Conservation (phyloP, 495 filamentous ascomycete genomes). For the Barbatosphaeria neglecta region DNA sequence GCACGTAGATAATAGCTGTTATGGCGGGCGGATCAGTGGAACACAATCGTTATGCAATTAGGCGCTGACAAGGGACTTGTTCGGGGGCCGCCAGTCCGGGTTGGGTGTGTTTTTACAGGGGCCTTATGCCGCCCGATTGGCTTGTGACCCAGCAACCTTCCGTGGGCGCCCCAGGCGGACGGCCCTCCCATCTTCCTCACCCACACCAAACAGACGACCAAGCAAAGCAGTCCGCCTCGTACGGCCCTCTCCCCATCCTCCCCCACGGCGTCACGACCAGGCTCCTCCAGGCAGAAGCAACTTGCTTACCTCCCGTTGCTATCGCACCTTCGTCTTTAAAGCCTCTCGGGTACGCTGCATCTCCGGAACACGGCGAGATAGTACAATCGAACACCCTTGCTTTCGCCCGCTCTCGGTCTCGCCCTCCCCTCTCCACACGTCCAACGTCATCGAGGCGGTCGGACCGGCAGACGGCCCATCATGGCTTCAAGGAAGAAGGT, state of each 20-base stretch:
- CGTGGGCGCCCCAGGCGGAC: no score
- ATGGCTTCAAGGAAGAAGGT: slow-evolving; percentile 98
- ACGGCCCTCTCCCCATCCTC: no score
- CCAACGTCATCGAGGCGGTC: slow-evolving; percentile 7
- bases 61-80: not conserved
- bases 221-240: no score
- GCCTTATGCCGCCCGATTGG: not conserved
- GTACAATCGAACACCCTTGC: no score
- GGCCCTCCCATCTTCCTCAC: not conserved
- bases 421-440: not conserved
- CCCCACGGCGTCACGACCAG: no score
- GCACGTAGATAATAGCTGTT: no score
- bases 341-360: no score
- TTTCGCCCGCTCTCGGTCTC: not conserved
- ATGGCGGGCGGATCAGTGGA: no score
- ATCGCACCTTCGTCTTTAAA: no score
- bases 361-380: not conserved
- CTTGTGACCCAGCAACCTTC: not conserved
- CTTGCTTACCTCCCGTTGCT: no score
- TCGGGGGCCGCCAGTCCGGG: not conserved
- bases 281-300: no score
- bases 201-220: not conserved
- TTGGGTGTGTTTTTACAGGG: not conserved
- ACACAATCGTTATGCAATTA: not conserved
- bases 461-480: slow-evolving; percentile 8